Base-by-base conservation (phyloP, 257 asterid species). In the Capsicum baccatum region DNA sequence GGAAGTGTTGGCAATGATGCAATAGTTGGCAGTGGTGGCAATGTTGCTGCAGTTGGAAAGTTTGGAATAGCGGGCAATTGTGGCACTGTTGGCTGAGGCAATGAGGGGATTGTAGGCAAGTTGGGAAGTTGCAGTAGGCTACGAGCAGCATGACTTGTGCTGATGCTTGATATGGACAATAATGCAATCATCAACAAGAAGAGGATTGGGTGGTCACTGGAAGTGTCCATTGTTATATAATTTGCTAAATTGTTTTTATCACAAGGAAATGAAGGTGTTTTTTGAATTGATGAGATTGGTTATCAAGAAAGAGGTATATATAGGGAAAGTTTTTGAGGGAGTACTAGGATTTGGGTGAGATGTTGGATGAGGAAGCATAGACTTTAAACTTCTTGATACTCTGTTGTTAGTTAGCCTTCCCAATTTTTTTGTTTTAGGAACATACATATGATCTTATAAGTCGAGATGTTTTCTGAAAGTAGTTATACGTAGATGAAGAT, bases 41-140 rank as follows among this genome's bases (percentile, higher is more conserved):
- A 26, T 26, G 33, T 7, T 26, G 8, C 52, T 37, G 76, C 21
- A 12, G 70, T 35, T 60, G 83, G 83, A 19, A 80, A 7, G n/a
- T 67, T 52, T 5, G 71, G 73, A 60, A 39, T 80, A 39, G 74
- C 83, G 0, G 54, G 74, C 52, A 67, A 3, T 42, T 64, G 74
- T 67, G 83, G 58, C 59, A 12, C 14, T 15, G 15, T 14, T 26
- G 33, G 33, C 33, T 26, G 33, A 26, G 33, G 67, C n/a, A 16
- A 60, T 7, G 78, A 39, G 2, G 78, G 78, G 78, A 68, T 8
- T 3, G 78, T 68, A 68, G 54, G 78, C 78, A 68, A 68, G 78
- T 68, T 68, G 14, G 78, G 78, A 68, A 39, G 54, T 37, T 68
- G 76, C 5, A 68, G 76, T 37, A 68, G 19, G 52, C 52, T 68